These are phyloP conservation scores for Phytophthora macrochlamydospora DNA, from an alignment of 352 stramenopile genomes.

Conservation along the genomic window DNA sequence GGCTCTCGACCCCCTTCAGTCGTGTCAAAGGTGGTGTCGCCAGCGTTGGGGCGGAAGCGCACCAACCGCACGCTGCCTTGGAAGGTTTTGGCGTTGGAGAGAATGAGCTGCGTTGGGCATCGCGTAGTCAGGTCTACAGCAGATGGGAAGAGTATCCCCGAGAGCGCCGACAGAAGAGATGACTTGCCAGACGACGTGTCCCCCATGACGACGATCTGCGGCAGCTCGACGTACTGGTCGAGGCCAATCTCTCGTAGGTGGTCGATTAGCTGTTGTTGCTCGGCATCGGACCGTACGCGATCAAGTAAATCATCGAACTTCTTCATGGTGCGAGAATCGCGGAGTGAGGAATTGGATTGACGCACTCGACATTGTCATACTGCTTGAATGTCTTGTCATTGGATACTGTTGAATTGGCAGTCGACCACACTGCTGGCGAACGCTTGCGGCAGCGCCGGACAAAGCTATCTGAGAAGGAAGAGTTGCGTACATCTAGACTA, in stretches of 20 bases:
- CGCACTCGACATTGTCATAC: neutral
- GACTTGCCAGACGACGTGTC: constrained; percentile 90
- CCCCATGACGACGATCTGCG: constrained; percentile 92
- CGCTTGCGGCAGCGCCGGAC: too few relatives aligned
- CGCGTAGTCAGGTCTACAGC: constrained; percentile 79
- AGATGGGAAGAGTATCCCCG: constrained; percentile 79
- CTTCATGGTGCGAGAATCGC: too few relatives aligned
- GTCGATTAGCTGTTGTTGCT: constrained; percentile 47
- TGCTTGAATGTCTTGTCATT: neutral
- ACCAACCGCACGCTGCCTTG: constrained; percentile 63
- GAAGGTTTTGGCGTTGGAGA: constrained; percentile 47
- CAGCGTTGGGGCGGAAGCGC: constrained; percentile 42
- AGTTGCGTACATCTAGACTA: too few relatives aligned
- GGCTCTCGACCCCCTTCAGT: constrained; percentile 17
- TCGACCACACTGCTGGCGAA: too few relatives aligned
- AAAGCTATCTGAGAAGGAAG: too few relatives aligned
- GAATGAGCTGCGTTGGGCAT: constrained; percentile 79
- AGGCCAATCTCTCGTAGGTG: constrained; percentile 58
- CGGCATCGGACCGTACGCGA: constrained; percentile 6
- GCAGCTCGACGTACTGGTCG: constrained; percentile 80
- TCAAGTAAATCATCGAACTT: too few relatives aligned
- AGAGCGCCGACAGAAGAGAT: constrained; percentile 84
- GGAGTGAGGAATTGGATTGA: too few relatives aligned
- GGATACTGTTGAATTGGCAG: neutral
- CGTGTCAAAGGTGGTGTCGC: constrained; percentile 8